A percentile compares a stretch with the other conserved stretches of the same genome.
These are phyloP conservation scores for Drechslerella dactyloides DNA, from an alignment of 2,329 filamentous ascomycete genomes.

Conservation along the genomic window DNA sequence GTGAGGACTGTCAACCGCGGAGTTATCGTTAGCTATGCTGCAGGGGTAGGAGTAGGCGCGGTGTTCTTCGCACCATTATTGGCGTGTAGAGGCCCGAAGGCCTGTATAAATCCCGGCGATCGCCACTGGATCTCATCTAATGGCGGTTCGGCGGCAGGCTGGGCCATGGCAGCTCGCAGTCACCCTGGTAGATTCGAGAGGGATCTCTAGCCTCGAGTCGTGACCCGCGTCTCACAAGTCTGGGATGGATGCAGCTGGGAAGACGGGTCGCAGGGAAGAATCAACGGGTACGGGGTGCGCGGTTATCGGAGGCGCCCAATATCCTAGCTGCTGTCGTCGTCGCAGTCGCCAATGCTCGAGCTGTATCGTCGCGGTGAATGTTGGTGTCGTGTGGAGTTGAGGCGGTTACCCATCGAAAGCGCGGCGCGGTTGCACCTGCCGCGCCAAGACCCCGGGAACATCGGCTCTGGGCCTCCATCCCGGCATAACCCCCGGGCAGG, in stretches of 20 bases:
- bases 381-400: not conserved
- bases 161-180: conserved; percentile 26
- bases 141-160: conserved; percentile 59
- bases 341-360: conserved; percentile 1
- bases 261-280: too few species aligned
- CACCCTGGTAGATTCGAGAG: not conserved
- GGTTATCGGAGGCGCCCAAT: not conserved
- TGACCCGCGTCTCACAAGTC: not conserved
- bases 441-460: conserved; percentile 21
- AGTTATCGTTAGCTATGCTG: not conserved
- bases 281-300: too few species aligned
- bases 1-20: conserved; percentile 64
- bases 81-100: conserved; percentile 68
- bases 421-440: conserved; percentile 7
- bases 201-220: not conserved
- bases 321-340: not conserved
- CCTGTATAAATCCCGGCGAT: conserved; percentile 62
- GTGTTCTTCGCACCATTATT: conserved; percentile 59
- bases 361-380: not conserved
- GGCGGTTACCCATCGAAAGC: conserved; percentile 4
- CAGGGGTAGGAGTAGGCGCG: not conserved
- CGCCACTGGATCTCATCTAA: conserved; percentile 74
- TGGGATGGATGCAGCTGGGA: not conserved
- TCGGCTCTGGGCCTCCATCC: not conserved
- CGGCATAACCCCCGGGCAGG: conserved; percentile 10